Conservation (phyloP, 805 yeast species). For the Starmerella vitae region DNA sequence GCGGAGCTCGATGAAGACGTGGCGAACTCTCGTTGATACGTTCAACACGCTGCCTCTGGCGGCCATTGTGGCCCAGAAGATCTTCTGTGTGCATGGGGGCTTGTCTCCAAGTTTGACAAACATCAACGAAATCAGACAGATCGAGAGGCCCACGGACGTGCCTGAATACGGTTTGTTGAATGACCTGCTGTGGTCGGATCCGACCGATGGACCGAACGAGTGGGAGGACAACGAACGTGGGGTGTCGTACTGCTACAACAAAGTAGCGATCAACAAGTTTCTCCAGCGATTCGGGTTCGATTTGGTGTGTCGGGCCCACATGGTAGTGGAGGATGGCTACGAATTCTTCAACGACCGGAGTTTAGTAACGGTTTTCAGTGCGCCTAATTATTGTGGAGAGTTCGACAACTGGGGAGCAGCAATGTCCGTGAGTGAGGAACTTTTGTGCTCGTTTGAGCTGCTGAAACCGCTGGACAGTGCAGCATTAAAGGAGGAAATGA, state of each 20-base stretch:
- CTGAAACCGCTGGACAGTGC: conserved; percentile 87
- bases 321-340: conserved; percentile 76
- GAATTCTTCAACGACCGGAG: conserved; percentile 63
- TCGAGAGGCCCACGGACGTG: conserved; percentile 73
- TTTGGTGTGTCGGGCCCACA: conserved; percentile 71
- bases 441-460: conserved; percentile 83
- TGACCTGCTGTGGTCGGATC: conserved; percentile 74
- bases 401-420: conserved; percentile 96
- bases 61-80: conserved; percentile 88
- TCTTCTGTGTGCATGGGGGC: conserved; percentile 84
- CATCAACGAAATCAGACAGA: conserved; percentile 60
- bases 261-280: conserved; percentile 68
- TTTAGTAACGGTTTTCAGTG: conserved; percentile 58
- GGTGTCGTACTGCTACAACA: conserved; percentile 65
- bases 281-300: conserved; percentile 63
- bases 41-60: conserved; percentile 93
- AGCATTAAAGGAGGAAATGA: conserved; percentile 86
- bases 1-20: conserved; percentile 77
- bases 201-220: conserved; percentile 67
- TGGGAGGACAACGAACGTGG: conserved; percentile 87
- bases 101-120: conserved; percentile 59
- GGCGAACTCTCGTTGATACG: conserved; percentile 89
- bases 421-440: conserved; percentile 88
- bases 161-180: conserved; percentile 71
- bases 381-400: conserved; percentile 73